These are phyloP conservation scores for Solanum aculeatissimum DNA, from an alignment of 305 asterid species.

Conservation along the genomic window DNA sequence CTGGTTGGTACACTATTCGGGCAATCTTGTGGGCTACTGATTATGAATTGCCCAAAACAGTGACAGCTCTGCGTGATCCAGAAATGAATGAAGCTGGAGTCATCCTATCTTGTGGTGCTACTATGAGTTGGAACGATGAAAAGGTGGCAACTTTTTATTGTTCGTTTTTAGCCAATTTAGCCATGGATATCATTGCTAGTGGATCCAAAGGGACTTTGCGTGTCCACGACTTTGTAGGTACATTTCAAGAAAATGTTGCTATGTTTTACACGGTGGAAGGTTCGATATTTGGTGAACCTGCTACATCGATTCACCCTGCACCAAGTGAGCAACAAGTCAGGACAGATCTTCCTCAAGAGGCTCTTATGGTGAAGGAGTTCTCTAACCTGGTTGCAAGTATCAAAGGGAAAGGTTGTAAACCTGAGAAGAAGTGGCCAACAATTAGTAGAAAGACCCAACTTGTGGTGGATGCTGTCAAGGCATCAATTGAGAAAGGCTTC, in stretches of 20 bases:
- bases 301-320: conserved; percentile 18
- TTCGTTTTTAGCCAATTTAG: conserved; percentile 35
- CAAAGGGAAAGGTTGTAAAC: conserved; percentile 13
- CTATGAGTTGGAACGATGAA: conserved; percentile 24
- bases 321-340: conserved; percentile 26
- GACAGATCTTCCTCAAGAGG: conserved; percentile 64
- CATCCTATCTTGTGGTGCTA: conserved; percentile 55
- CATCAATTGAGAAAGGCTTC: conserved; percentile 44
- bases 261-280: conserved; percentile 14
- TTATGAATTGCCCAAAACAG: conserved; percentile 52
- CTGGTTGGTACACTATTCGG: conserved; percentile 70
- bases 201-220: conserved; percentile 48
- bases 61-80: conserved; percentile 38
- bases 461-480: conserved; percentile 54
- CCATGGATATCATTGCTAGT: conserved; percentile 32
- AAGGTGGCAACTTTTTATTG: conserved; percentile 42
- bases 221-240: conserved; percentile 42
- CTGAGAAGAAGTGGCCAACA: conserved; percentile 42
- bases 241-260: conserved; percentile 30
- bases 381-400: conserved; percentile 28
- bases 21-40: conserved; percentile 76
- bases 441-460: conserved; percentile 57
- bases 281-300: conserved; percentile 15
- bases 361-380: conserved; percentile 58
- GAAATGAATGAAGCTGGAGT: conserved; percentile 42